A percentile compares a stretch with the other conserved stretches of the same genome.
Evolutionary conservation across 441 rosid species (phyloP).

Genomic region (Adansonia gregorii): DNA sequence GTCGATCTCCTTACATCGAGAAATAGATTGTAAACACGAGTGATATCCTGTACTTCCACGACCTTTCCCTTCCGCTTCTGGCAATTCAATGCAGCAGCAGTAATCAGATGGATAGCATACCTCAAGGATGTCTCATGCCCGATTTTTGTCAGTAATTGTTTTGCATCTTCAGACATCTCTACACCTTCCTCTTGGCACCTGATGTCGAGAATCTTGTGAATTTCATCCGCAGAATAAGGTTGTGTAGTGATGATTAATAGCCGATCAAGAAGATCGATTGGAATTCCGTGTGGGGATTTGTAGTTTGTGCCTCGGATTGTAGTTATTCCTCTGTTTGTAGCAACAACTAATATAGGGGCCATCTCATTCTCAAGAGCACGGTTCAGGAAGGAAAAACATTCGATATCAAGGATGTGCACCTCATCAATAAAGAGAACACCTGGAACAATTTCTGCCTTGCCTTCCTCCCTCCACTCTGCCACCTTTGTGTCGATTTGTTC

Average conservation of each 20-base stretch:
- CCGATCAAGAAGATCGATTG: constrained; percentile 89
- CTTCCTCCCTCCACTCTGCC: constrained; percentile 98
- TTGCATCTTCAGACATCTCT: constrained; percentile 83
- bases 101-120: constrained; percentile 86
- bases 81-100: constrained; percentile 75
- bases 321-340: constrained; percentile 90
- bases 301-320: constrained; percentile 88
- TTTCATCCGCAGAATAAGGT: constrained; percentile 80
- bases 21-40: constrained; percentile 70
- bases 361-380: constrained; percentile 94
- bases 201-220: constrained; percentile 74
- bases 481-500: constrained; percentile 92
- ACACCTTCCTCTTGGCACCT: constrained; percentile 94
- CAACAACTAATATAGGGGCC: constrained; percentile 91
- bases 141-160: constrained; percentile 62
- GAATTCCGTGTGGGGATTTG: constrained; percentile 91
- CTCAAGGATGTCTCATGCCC: constrained; percentile 88
- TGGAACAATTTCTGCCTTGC: constrained; percentile 91
- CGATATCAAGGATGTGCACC: constrained; percentile 93
- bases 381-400: constrained; percentile 94
- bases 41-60: constrained; percentile 72
- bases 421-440: constrained; percentile 95
- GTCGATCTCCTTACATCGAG: constrained; percentile 87
- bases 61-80: constrained; percentile 75
- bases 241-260: constrained; percentile 79